Base-by-base conservation (phyloP, 768 basidiomycete species). In the Tubosaeta sp. region DNA sequence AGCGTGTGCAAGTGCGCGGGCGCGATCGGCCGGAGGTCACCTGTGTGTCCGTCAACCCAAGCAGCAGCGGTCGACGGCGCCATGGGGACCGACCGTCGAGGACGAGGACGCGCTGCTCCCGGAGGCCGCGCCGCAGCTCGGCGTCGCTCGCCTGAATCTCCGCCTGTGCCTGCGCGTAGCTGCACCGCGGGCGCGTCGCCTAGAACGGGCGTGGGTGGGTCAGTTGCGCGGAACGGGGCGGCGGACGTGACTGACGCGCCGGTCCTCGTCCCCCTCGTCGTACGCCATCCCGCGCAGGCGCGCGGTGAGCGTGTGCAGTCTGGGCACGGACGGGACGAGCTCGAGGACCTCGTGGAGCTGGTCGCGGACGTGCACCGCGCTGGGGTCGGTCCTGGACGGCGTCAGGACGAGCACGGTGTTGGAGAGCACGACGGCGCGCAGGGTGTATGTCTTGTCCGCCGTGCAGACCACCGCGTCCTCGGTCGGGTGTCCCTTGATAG, bases 401-500 rank as follows among this genome's bases (percentile, higher is more conserved):
- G 84, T 83, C 54, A 88, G 75, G 41, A 97, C 79, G 12, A 94
- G 74, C 32, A 95, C 71, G 0, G 92, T 86, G 68, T 98, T 98
- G 16, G 94, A 97, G 43, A 97, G 74, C 9, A 79, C 77, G n/a
- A 98, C 85, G 0, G 93, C 88, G 50, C 95, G 85, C 26, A 98
- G 72, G 2, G 80, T 64, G 65, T 87, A 99, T 0, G 95, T 98
- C 65, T 80, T 83, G 52, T 85, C 77, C 0, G 75, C 59, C 0
- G 94, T 95, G 67, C 95, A 97, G 9, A 95, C 72, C 0, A 97
- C 93, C 0, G 95, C 95, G 60, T 95, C 88, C 59, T 97, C 94
- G 27, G 78, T 77, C 2, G 81, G 68, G 41, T 83, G 74, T 7
- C 95, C 95, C 67, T 93, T 95, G 71, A 98, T 86, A 26, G 78